Evolutionary conservation across 805 yeast genomes (phyloP).

Genomic region (Myxozyma neotropica): DNA sequence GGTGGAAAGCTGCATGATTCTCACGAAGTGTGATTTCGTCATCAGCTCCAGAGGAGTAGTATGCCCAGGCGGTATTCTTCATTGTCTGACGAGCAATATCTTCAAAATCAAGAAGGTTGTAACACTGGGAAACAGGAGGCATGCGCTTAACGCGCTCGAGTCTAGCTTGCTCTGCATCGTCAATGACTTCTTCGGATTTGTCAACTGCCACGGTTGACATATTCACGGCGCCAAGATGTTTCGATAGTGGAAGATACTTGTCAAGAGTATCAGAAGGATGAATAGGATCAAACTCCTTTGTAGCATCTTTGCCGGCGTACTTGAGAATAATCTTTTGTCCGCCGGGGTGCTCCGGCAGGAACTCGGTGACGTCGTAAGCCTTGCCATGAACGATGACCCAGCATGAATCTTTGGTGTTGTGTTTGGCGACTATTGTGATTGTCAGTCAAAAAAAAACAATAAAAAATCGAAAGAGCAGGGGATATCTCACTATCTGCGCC

Average conservation of each 20-base stretch:
- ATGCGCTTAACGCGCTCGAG: conserved; percentile 50
- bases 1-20: conserved; percentile 85
- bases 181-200: conserved; percentile 38
- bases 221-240: conserved; percentile 58
- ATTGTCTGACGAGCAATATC: conserved; percentile 77
- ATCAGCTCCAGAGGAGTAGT: conserved; percentile 88
- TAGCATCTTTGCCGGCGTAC: conserved; percentile 75
- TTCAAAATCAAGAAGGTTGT: conserved; percentile 85
- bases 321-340: conserved; percentile 58
- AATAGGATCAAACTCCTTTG: conserved; percentile 81
- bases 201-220: conserved; percentile 38
- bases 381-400: conserved; percentile 84
- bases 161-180: conserved; percentile 49
- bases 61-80: conserved; percentile 85
- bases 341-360: conserved; percentile 62
- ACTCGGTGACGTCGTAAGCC: conserved; percentile 75
- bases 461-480: not conserved
- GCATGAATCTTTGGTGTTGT: conserved; percentile 62
- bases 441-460: not conserved
- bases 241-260: conserved; percentile 58
- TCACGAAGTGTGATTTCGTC: conserved; percentile 90
- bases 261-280: conserved; percentile 88
- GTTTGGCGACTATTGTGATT: conserved; percentile 47
- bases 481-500: conserved; percentile 8
- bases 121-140: conserved; percentile 71